phyloP scores from a whole-genome alignment of 371 early-diverging fungal species.

The Mucor racemosus region DNA sequence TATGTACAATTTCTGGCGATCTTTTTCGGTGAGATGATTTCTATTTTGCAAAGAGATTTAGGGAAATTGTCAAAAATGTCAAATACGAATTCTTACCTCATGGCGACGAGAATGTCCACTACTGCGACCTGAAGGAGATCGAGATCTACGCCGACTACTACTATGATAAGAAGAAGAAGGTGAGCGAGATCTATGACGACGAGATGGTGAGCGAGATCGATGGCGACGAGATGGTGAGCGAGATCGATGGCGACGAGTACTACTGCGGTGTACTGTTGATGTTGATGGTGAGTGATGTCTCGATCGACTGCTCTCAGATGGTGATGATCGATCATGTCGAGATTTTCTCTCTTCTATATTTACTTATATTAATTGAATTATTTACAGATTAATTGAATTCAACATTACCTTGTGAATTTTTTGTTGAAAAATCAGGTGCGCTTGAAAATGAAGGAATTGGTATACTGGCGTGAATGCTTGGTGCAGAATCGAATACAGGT shows the following conservation, averaged over 20 bases:
- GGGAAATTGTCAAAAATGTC: neutral
- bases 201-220: neutral
- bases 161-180: neutral
- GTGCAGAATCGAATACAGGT: conserved; percentile 38
- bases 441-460: conserved; percentile 39
- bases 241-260: conserved; percentile 3
- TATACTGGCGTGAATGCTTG: conserved; percentile 16
- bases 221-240: conserved; percentile 3
- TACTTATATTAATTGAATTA: neutral
- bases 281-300: neutral
- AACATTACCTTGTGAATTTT: conserved; percentile 9
- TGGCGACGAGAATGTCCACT: conserved; percentile 6
- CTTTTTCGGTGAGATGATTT: conserved; percentile 14
- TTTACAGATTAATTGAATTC: neutral
- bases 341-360: neutral
- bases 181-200: conserved; percentile 1
- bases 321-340: neutral
- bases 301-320: neutral
- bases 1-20: conserved; percentile 24
- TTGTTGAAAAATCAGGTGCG: conserved; percentile 37
- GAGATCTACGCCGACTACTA: conserved; percentile 5
- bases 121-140: conserved; percentile 10
- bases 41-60: neutral
- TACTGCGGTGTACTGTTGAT: neutral
- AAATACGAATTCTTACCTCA: conserved; percentile 1